Evolutionary conservation across 192 early-diverging fungal species (phyloP), one percentile per base, ranked within the genome.

Genomic region (Coemansia sp.): DNA sequence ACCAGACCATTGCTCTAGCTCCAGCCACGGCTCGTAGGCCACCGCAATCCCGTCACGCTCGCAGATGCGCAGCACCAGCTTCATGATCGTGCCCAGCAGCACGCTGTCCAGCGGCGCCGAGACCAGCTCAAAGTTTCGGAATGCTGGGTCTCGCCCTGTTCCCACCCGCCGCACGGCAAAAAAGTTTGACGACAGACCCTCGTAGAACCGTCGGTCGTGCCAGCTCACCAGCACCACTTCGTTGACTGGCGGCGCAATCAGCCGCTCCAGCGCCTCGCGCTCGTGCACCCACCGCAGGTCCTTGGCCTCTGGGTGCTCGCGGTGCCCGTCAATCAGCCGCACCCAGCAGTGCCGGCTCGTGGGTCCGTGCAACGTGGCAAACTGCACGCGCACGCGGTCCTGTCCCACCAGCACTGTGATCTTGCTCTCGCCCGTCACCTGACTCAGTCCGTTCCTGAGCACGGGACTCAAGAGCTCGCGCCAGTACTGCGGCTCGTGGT

Each of bases 141-240:
- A 62, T 19, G 41, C 55, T 6, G 53, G 55, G n/a, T 34, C 23
- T 7, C 25, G 30, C 6, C 26, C 52, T 5, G 10, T 21, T 1
- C 31, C 26, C 12, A 42, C 21, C 3, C 50, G 43, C 20, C 64
- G 40, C 5, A 60, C 61, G 11, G 58, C 68, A 56, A 78, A 78
- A 27, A 71, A 70, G 26, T 78, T 78, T 2, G 68, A 71, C 47
- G 75, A 78, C 14, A 67, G 50, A 9, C 75, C 75, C 44, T 78
- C 75, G 50, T 67, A 78, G 35, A 70, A 63, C 44, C 50, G 44
- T 46, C 22, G 21, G 4, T 22, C 53, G 5, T 15, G 25, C 27
- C 25, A 22, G n/a, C 5, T 40, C 3, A 49, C 49, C 57, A 78
- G 50, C 1, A 78, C 68, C 14, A 71, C 61, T 22, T 78, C 68